Percentiles rank a stretch among this genome's conserved stretches.
phyloP scores from a whole-genome alignment of 176 grass and related monocot genomes.

The barley (Hordeum vulgare) region MorexV3_pseudomolecules_assembly NC_058524.1:4590884-4591383 shows the following conservation, averaged over 20 bases:
- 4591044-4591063: background rate
- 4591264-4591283: background rate
- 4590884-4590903: too few species aligned
- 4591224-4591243: too few species aligned
- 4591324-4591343: background rate
- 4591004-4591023: too few species aligned
- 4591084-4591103: background rate
- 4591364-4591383: conserved; percentile 16
- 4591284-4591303: too few species aligned
- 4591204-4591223: background rate
- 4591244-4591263: background rate
- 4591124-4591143: too few species aligned
- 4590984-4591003: background rate
- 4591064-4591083: background rate
- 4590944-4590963: background rate
- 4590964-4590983: background rate
- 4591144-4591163: too few species aligned
- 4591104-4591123: background rate
- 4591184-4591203: too few species aligned
- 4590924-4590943: background rate
- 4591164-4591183: too few species aligned
- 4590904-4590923: background rate
- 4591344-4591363: background rate
- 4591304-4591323: background rate
- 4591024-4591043: background rate